Conservation (phyloP, 2,329 filamentous ascomycete species). For the Alternaria conjuncta region DNA sequence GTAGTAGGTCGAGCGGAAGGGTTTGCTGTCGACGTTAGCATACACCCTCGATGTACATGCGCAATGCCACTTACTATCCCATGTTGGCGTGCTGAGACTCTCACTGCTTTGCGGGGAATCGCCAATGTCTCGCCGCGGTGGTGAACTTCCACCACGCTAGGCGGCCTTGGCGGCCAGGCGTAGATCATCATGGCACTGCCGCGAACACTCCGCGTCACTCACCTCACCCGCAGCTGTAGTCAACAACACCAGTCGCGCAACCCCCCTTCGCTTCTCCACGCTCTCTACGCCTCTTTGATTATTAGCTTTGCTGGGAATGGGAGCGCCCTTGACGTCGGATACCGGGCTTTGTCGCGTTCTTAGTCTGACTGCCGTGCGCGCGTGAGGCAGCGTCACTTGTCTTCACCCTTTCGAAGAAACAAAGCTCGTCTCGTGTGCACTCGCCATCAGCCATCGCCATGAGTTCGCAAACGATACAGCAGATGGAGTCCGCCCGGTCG, state of each 20-base stretch:
- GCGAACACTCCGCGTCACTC: conserved; percentile 10
- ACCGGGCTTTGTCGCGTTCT: conserved; percentile 39
- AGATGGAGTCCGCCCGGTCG: conserved; percentile 88
- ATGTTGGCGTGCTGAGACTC: conserved; percentile 36
- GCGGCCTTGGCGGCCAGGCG: conserved; percentile 16
- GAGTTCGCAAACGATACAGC: conserved; percentile 61
- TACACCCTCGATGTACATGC: background rate
- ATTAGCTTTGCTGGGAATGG: conserved; percentile 40
- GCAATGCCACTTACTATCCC: conserved; percentile 40
- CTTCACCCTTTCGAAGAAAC: conserved; percentile 27
- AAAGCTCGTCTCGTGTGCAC: conserved; percentile 27
- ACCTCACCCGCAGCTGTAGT: conserved; percentile 20
- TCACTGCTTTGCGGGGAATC: conserved; percentile 24
- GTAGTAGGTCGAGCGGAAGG: conserved; percentile 83
- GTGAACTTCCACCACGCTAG: conserved; percentile 26
- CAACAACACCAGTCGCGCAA: conserved; percentile 27
- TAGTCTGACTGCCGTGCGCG: conserved; percentile 39
- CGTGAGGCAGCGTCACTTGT: conserved; percentile 35
- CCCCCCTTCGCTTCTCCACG: conserved; percentile 27
- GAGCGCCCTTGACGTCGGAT: conserved; percentile 22
- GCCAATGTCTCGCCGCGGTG: conserved; percentile 24
- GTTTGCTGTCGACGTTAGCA: conserved; percentile 36
- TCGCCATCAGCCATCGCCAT: conserved; percentile 28
- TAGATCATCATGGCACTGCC: conserved; percentile 18
- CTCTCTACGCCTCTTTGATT: conserved; percentile 29